Evolutionary conservation across 139 green algal species (phyloP).

Genomic region (Picochlorum sp.): DNA sequence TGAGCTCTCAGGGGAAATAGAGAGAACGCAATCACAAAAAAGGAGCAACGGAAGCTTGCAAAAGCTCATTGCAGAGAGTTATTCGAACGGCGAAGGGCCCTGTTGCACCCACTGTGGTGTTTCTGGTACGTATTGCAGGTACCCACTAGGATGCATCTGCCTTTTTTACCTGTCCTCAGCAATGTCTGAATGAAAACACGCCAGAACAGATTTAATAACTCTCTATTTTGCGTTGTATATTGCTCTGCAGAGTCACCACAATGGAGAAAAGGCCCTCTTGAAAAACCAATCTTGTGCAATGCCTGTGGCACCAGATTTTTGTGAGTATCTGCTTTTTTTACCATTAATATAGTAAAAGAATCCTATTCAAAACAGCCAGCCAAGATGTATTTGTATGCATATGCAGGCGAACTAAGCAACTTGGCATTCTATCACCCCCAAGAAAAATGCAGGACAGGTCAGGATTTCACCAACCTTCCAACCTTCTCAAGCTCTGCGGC

Average conservation of each 20-base stretch:
- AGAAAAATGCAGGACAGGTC: too few species aligned
- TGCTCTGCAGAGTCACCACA: slow-evolving; percentile 20
- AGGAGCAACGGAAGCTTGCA: too few species aligned
- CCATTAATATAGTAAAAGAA: too few species aligned
- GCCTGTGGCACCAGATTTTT: slow-evolving; percentile 55
- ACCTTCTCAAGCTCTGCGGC: too few species aligned
- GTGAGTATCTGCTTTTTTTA: too few species aligned
- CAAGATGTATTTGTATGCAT: too few species aligned
- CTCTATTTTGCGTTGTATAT: neutral
- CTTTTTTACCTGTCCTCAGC: neutral
- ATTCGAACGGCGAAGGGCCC: neutral
- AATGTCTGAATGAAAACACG: neutral
- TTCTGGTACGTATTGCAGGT: neutral
- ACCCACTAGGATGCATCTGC: neutral
- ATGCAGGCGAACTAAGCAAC: too few species aligned
- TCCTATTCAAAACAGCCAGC: too few species aligned
- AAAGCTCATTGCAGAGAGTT: neutral
- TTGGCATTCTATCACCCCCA: too few species aligned
- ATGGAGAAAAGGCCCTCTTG: slow-evolving; percentile 44
- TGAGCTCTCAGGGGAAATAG: too few species aligned
- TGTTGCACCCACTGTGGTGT: neutral
- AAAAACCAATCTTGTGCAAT: slow-evolving; percentile 62
- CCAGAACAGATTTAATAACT: neutral
- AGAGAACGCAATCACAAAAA: too few species aligned
- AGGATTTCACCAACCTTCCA: too few species aligned